Percentiles rank a stretch among this genome's conserved stretches.
These are phyloP conservation scores for Plasmopara viticola DNA, from an alignment of 352 stramenopile species.

Conservation along the genomic window DNA sequence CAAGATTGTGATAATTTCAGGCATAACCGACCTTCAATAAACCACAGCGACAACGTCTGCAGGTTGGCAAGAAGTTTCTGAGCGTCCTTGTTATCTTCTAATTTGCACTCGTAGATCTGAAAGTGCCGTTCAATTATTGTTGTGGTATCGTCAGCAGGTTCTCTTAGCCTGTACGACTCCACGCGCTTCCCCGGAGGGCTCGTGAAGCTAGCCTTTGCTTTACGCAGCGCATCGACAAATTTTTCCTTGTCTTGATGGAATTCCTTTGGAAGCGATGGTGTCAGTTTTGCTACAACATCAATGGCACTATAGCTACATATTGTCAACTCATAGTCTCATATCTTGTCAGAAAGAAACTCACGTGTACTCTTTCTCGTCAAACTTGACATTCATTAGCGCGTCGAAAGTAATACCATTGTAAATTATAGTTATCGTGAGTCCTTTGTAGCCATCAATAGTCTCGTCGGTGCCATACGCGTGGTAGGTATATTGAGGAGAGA, in stretches of 20 bases:
- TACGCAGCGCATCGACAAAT: conserved; percentile 26
- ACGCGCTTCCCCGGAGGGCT: conserved; percentile 37
- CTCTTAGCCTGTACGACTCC: conserved; percentile 29
- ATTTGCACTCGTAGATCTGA: conserved; percentile 59
- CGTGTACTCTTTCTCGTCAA: conserved; percentile 42
- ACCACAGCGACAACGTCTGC: conserved; percentile 73
- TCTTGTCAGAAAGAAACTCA: conserved; percentile 11
- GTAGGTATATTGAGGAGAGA: conserved; percentile 74
- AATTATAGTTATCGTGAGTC: conserved; percentile 41
- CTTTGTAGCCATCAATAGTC: conserved; percentile 55
- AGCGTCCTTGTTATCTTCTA: conserved; percentile 47
- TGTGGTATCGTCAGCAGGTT: conserved; percentile 3
- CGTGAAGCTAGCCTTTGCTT: conserved; percentile 21
- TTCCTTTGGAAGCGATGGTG: conserved; percentile 31
- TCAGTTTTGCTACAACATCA: conserved; percentile 46
- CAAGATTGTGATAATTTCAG: not conserved
- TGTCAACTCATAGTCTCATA: not conserved
- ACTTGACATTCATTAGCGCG: conserved; percentile 46
- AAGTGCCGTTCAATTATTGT: conserved; percentile 26
- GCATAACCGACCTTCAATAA: conserved; percentile 60
- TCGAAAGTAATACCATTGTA: conserved; percentile 68
- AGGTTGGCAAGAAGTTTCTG: conserved; percentile 58
- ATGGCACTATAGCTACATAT: conserved; percentile 28
- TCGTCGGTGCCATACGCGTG: conserved; percentile 76
- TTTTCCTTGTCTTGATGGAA: conserved; percentile 39